Conservation (phyloP, 495 filamentous ascomycete species). For the Lepidopterella palustris region DNA sequence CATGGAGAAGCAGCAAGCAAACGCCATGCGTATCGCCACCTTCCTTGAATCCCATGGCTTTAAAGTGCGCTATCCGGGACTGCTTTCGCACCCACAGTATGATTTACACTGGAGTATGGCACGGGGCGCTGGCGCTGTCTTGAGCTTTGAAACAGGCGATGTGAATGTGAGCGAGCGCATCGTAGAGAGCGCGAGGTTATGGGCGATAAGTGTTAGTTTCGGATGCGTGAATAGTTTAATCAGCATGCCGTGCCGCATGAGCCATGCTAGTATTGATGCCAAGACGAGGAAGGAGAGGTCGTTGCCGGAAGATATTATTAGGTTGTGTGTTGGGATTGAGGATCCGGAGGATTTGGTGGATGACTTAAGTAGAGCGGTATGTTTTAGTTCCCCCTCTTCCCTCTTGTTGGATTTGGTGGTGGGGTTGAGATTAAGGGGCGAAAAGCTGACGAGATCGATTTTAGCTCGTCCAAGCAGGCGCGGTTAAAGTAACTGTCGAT, state of each 20-base stretch:
- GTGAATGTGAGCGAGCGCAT: slow-evolving; percentile 76
- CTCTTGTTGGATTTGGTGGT: slow-evolving; percentile 4
- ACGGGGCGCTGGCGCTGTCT: slow-evolving; percentile 83
- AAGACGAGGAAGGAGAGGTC: slow-evolving; percentile 83
- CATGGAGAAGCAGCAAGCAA: slow-evolving; percentile 96
- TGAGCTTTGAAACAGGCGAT: slow-evolving; percentile 93
- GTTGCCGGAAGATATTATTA: slow-evolving; percentile 93
- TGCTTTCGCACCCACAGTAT: slow-evolving; percentile 93
- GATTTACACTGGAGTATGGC: slow-evolving; percentile 93
- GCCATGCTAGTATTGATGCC: slow-evolving; percentile 95
- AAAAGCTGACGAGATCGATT: slow-evolving; percentile 10
- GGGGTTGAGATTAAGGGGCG: slow-evolving; percentile 7
- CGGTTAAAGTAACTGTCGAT: slow-evolving; percentile 75
- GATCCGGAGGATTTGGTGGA: slow-evolving; percentile 90
- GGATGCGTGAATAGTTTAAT: slow-evolving; percentile 98
- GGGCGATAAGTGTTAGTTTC: slow-evolving; percentile 94
- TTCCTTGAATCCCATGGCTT: slow-evolving; percentile 91
- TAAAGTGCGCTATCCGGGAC: slow-evolving; percentile 86
- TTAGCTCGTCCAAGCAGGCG: slow-evolving; percentile 88
- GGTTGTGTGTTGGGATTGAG: slow-evolving; percentile 94
- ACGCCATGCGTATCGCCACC: slow-evolving; percentile 81
- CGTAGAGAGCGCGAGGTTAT: slow-evolving; percentile 84
- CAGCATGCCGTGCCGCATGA: slow-evolving; percentile 99
- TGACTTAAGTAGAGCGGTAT: slow-evolving; percentile 81
- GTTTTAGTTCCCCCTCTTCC: slow-evolving; percentile 37